Evolutionary conservation across 192 early-diverging fungal species (phyloP).

Genomic region (Geosiphon pyriformis): DNA sequence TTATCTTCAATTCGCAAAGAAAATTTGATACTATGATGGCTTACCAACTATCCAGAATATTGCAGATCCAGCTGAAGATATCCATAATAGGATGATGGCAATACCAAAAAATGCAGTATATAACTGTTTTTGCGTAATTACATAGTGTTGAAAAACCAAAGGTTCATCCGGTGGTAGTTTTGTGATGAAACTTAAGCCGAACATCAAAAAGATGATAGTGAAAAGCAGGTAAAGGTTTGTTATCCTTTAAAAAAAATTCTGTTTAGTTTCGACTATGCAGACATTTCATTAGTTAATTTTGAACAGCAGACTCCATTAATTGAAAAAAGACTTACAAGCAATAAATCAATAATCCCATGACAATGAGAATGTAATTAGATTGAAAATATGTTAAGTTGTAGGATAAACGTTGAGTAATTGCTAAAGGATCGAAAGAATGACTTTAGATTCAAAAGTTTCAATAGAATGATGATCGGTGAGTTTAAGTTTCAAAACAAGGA

Average conservation of each 20-base stretch:
- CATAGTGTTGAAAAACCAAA: slow-evolving; percentile 3
- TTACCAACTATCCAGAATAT: slow-evolving; percentile 59
- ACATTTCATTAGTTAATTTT: too few species aligned
- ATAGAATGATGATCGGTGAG: neutral
- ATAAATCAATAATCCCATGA: slow-evolving; percentile 50
- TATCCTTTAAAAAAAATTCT: slow-evolving; percentile 34
- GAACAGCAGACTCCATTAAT: too few species aligned
- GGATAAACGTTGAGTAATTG: slow-evolving; percentile 37
- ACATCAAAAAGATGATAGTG: slow-evolving; percentile 44
- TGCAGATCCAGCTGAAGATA: slow-evolving; percentile 46
- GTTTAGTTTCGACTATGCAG: too few species aligned
- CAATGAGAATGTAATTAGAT: slow-evolving; percentile 53
- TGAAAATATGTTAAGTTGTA: slow-evolving; percentile 58
- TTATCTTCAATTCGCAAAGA: neutral
- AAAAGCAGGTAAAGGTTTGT: slow-evolving; percentile 46
- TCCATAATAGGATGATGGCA: slow-evolving; percentile 45
- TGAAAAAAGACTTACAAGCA: slow-evolving; percentile 41
- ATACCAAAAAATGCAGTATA: slow-evolving; percentile 38
- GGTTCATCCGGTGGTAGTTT: slow-evolving; percentile 39
- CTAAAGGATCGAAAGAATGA: slow-evolving; percentile 20
- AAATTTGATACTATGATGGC: slow-evolving; percentile 2
- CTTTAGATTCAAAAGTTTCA: neutral
- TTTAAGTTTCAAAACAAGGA: too few species aligned
- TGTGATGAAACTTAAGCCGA: slow-evolving; percentile 45
- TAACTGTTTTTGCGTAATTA: slow-evolving; percentile 37